These are phyloP conservation scores for Mallotus repandus DNA, from an alignment of 441 rosid species.

Conservation along the genomic window DNA sequence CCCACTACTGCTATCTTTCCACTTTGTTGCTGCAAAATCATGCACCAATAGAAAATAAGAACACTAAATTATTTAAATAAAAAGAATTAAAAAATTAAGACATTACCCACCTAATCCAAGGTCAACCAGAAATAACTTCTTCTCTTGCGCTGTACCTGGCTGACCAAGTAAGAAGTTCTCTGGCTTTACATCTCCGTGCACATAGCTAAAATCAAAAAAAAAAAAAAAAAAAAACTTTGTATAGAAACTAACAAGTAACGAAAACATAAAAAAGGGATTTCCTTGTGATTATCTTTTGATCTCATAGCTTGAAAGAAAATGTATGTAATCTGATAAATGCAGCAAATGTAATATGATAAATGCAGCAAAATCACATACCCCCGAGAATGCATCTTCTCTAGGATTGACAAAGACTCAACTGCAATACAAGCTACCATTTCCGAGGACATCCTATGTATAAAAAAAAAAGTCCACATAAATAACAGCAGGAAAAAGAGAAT, in stretches of 20 bases:
- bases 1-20: slow-evolving; percentile 82
- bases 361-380: slow-evolving; percentile 52
- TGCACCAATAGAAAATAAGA: slow-evolving; percentile 8
- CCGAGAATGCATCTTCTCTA: slow-evolving; percentile 93
- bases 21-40: slow-evolving; percentile 79
- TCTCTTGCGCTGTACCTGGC: slow-evolving; percentile 89
- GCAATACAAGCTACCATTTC: slow-evolving; percentile 99
- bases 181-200: slow-evolving; percentile 99
- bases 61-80: neutral
- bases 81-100: neutral
- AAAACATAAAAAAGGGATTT: slow-evolving; percentile 12
- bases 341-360: neutral
- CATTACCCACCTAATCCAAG: slow-evolving; percentile 74
- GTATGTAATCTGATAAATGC: no score
- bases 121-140: slow-evolving; percentile 93
- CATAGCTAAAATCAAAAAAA: slow-evolving; percentile 55
- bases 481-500: neutral
- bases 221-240: slow-evolving; percentile 13
- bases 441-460: slow-evolving; percentile 63
- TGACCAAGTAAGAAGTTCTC: slow-evolving; percentile 98
- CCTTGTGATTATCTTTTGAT: neutral
- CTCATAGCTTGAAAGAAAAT: neutral
- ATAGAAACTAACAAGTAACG: slow-evolving; percentile 11
- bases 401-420: slow-evolving; percentile 86
- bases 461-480: slow-evolving; percentile 7